These are phyloP conservation scores for Bipolaris zeicola DNA, from an alignment of 2,329 filamentous ascomycete species.

Conservation along the genomic window DNA sequence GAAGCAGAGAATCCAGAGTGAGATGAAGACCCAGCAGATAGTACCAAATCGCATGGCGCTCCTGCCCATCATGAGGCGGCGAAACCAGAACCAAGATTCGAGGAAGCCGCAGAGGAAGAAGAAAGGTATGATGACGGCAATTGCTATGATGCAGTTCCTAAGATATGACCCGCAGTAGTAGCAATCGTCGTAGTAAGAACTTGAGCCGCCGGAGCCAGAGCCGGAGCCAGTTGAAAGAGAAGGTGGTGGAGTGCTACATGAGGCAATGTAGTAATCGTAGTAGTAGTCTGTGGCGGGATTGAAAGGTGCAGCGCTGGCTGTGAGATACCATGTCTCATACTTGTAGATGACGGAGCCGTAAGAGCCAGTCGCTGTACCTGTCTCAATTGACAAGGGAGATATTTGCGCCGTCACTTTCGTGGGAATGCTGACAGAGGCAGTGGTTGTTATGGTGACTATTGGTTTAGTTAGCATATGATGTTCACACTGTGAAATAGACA, in stretches of 20 bases:
- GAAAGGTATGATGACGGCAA: slow-evolving; percentile 32
- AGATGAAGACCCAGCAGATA: slow-evolving; percentile 38
- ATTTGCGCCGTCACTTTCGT: slow-evolving; percentile 31
- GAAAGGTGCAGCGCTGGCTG: slow-evolving; percentile 33
- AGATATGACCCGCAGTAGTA: background rate
- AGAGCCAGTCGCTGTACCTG: slow-evolving; percentile 11
- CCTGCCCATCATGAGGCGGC: slow-evolving; percentile 41
- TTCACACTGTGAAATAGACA: background rate
- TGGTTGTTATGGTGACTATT: slow-evolving; percentile 24
- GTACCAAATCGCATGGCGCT: slow-evolving; percentile 41
- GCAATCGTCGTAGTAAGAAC: slow-evolving; percentile 20
- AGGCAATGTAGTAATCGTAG: slow-evolving; percentile 33
- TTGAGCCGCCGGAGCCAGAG: background rate
- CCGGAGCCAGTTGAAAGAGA: slow-evolving; percentile 1
- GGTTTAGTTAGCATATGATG: background rate
- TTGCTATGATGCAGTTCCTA: slow-evolving; percentile 32
- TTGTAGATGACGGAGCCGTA: slow-evolving; percentile 12
- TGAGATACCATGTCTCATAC: slow-evolving; percentile 36
- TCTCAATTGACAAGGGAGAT: slow-evolving; percentile 28
- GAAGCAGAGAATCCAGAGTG: slow-evolving; percentile 39
- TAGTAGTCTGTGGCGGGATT: slow-evolving; percentile 25
- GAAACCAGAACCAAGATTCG: slow-evolving; percentile 45
- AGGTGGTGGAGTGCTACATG: slow-evolving; percentile 28
- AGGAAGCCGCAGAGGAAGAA: slow-evolving; percentile 42
- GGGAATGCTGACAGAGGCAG: slow-evolving; percentile 29